Evolutionary conservation across 768 basidiomycete species (phyloP).

Genomic region (Pulveroboletus frians): DNA sequence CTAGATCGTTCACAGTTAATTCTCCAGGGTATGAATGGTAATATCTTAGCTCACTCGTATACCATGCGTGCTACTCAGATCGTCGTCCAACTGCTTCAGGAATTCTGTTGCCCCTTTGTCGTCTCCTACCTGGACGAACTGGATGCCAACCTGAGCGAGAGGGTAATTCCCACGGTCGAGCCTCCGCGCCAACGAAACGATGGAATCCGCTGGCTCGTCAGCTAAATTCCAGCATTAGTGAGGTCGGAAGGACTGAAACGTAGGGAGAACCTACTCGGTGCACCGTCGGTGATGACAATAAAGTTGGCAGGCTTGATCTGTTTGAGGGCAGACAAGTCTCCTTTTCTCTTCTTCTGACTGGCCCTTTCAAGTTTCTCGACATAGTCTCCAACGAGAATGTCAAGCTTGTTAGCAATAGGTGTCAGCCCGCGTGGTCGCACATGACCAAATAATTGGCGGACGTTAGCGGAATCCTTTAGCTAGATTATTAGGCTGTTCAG

Average conservation of each 20-base stretch:
- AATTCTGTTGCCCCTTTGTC: constrained; percentile 36
- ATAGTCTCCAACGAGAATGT: constrained; percentile 37
- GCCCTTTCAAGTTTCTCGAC: constrained; percentile 32
- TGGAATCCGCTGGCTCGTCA: constrained; percentile 47
- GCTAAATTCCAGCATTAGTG: constrained; percentile 28
- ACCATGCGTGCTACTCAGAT: constrained; percentile 36
- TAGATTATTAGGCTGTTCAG: background rate
- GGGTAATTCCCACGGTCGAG: constrained; percentile 51
- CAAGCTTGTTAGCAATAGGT: constrained; percentile 41
- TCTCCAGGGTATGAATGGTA: background rate
- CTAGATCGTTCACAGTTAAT: constrained; percentile 21
- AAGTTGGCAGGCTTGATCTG: constrained; percentile 53
- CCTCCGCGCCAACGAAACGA: constrained; percentile 42
- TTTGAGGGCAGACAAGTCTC: constrained; percentile 21
- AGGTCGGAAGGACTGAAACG: background rate
- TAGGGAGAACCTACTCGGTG: constrained; percentile 39
- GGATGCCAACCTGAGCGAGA: constrained; percentile 58
- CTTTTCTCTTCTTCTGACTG: constrained; percentile 18
- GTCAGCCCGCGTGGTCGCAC: constrained; percentile 43
- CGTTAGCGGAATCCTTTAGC: constrained; percentile 33
- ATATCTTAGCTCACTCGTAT: constrained; percentile 37
- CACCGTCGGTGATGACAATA: constrained; percentile 62
- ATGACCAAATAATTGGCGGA: constrained; percentile 40
- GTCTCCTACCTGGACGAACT: constrained; percentile 70
- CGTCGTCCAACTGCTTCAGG: constrained; percentile 54